Percentiles rank a stretch among this genome's conserved stretches.
These are phyloP conservation scores for Psilocybe tampanensis DNA, from an alignment of 768 basidiomycete genomes.

Conservation along the genomic window DNA sequence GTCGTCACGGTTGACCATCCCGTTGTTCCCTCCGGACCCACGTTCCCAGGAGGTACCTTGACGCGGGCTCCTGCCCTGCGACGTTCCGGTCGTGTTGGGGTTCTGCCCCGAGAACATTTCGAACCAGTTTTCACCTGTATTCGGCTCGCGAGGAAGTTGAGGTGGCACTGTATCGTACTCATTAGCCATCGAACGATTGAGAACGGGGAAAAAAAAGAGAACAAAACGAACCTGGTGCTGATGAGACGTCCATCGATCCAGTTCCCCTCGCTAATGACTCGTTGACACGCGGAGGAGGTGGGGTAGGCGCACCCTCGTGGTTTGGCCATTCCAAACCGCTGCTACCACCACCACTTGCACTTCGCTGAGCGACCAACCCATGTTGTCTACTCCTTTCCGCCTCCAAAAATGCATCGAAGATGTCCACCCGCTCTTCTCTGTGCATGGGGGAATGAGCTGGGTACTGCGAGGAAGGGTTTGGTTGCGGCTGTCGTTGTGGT, in stretches of 20 bases:
- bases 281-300: background rate
- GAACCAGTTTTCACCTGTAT: background rate
- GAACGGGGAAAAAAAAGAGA: background rate
- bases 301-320: background rate
- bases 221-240: background rate
- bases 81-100: background rate
- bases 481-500: background rate
- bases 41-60: background rate
- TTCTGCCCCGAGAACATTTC: background rate
- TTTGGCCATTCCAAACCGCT: background rate
- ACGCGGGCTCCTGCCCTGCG: background rate
- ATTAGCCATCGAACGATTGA: too few species aligned
- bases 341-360: background rate
- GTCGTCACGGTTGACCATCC: background rate
- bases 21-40: background rate
- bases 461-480: too few species aligned
- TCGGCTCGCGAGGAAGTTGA: background rate
- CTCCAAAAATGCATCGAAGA: constrained; percentile 31
- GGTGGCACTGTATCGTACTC: background rate
- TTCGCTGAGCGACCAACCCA: background rate
- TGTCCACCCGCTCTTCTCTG: constrained; percentile 15
- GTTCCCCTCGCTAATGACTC: background rate
- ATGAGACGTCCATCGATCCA: background rate
- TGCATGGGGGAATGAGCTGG: background rate
- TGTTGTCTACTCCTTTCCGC: constrained; percentile 26